These are phyloP conservation scores for Fraxinus latifolia DNA, from an alignment of 305 asterid genomes.

Conservation along the genomic window DNA sequence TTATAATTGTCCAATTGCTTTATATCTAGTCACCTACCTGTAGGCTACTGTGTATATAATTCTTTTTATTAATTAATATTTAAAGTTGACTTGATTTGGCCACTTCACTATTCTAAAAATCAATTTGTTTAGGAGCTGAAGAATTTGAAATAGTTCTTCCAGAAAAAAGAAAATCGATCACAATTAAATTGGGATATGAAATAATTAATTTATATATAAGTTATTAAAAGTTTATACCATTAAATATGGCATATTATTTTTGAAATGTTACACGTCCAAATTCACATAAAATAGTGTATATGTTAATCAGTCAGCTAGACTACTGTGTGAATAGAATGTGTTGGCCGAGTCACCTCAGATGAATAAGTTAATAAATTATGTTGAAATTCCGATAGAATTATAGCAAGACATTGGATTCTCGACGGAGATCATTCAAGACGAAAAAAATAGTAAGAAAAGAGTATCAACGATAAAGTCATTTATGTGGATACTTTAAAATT, in stretches of 20 bases:
- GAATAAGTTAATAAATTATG: neutral
- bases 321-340: neutral
- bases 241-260: neutral
- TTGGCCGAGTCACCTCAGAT: neutral
- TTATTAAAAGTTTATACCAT: too few relatives aligned
- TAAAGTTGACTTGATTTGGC: neutral
- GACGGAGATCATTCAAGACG: too few relatives aligned
- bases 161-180: neutral
- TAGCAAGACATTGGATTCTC: too few relatives aligned
- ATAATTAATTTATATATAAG: too few relatives aligned
- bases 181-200: neutral
- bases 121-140: neutral
- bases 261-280: neutral
- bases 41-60: neutral
- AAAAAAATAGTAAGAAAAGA: too few relatives aligned
- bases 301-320: neutral
- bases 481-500: neutral
- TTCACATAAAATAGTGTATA: neutral
- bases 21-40: slow-evolving; percentile 22
- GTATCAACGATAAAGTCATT: too few relatives aligned
- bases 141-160: neutral
- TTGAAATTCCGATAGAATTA: neutral
- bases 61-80: neutral
- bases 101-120: neutral
- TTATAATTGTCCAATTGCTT: slow-evolving; percentile 21